A percentile compares a stretch with the other conserved stretches of the same genome.
Conservation (phyloP, 2,329 filamentous ascomycete species). For the Coniochaeta sp. region DNA sequence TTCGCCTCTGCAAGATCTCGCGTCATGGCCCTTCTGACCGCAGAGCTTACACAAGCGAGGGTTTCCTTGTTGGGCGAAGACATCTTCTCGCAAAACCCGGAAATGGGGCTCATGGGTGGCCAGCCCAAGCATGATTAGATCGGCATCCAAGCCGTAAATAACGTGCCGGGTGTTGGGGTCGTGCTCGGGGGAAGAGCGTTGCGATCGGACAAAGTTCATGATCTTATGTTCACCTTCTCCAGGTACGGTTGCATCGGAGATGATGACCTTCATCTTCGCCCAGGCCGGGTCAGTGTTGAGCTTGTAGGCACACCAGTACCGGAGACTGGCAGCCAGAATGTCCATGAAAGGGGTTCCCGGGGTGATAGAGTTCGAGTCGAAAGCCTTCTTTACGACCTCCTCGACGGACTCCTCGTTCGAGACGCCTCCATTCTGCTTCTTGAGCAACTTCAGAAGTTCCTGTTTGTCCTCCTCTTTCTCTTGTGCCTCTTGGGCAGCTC, state of each 20-base stretch:
- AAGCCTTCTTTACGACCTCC: constrained; percentile 74
- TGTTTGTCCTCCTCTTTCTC: constrained; percentile 90
- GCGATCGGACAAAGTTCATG: constrained; percentile 95
- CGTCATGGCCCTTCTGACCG: constrained; percentile 86
- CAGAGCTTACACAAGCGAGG: constrained; percentile 79
- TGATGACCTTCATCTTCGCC: constrained; percentile 95
- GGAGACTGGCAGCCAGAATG: constrained; percentile 78
- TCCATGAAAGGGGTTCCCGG: constrained; percentile 99
- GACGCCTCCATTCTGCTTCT: constrained; percentile 64
- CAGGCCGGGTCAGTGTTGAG: constrained; percentile 93
- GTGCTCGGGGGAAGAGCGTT: constrained; percentile 82
- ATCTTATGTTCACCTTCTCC: constrained; percentile 99
- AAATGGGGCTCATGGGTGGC: constrained; percentile 98
- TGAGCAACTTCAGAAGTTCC: constrained; percentile 78
- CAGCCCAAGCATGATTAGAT: constrained; percentile 96
- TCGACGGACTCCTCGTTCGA: constrained; percentile 55
- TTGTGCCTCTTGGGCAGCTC: constrained; percentile 86
- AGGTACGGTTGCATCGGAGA: constrained; percentile 94
- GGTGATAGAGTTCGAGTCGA: constrained; percentile 82
- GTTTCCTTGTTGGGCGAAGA: constrained; percentile 86
- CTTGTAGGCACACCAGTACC: constrained; percentile 98
- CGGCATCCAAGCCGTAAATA: constrained; percentile 95
- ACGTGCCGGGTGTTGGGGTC: constrained; percentile 97
- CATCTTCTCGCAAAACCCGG: constrained; percentile 90
- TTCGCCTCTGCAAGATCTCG: constrained; percentile 74